Percentiles rank a stretch among this genome's conserved stretches.
phyloP scores from a whole-genome alignment of 495 filamentous ascomycete genomes.

The Aspergillus wentii region DNA sequence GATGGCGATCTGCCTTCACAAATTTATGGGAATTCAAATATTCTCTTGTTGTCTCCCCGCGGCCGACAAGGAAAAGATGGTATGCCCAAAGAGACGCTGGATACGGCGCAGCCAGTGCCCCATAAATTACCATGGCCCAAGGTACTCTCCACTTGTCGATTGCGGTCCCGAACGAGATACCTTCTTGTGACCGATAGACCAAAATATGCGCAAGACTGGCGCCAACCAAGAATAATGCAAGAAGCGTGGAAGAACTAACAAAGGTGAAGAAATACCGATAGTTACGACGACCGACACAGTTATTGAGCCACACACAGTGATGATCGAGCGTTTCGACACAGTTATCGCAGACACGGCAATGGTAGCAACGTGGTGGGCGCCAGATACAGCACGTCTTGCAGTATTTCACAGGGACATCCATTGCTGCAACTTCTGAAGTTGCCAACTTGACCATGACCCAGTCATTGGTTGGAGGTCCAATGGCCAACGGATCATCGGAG shows the following conservation, averaged over 20 bases:
- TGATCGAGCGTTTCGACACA: conserved; percentile 98
- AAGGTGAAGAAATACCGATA: conserved; percentile 98
- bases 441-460: conserved; percentile 87
- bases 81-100: conserved; percentile 80
- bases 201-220: conserved; percentile 76
- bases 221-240: conserved; percentile 69
- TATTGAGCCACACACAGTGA: conserved; percentile 99
- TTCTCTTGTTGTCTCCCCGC: conserved; percentile 92
- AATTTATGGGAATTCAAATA: conserved; percentile 96
- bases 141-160: conserved; percentile 70
- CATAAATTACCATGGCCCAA: conserved; percentile 87
- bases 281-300: conserved; percentile 94
- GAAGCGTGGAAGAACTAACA: conserved; percentile 67
- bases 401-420: conserved; percentile 97
- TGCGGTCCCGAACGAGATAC: conserved; percentile 58
- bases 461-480: conserved; percentile 80
- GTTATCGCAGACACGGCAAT: conserved; percentile 94
- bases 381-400: conserved; percentile 96
- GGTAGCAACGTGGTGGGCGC: conserved; percentile 91
- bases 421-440: conserved; percentile 66
- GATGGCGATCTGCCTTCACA: conserved; percentile 80
- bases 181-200: conserved; percentile 57
- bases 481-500: conserved; percentile 68
- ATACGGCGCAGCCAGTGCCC: conserved; percentile 67
- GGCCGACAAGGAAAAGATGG: conserved; percentile 82